Evolutionary conservation across 2,329 filamentous ascomycete genomes (phyloP), one percentile per base, ranked within the genome.

Genomic region (Ophiostoma sp.): DNA sequence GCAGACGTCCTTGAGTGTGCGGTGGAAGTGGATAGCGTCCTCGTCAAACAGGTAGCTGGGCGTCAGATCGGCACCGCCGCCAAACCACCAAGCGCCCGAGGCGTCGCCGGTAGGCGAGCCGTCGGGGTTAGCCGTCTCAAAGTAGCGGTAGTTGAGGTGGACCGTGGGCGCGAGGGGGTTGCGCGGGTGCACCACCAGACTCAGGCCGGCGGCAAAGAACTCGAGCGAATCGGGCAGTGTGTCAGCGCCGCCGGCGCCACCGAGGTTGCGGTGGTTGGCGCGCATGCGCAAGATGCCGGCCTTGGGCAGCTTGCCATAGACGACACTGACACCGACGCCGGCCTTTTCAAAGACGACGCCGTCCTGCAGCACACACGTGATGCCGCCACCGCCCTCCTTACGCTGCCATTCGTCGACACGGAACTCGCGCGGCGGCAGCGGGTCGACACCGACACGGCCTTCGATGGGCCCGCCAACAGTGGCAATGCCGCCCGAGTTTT

Each of bases 161-260:
- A 99, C 95, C 0, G 95, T 99, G 0, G 95, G 95, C 8, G 94
- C 94, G 90, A 97, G 96, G 67, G 95, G 95, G 80, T 99, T 99
- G 76, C 88, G 86, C 1, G 95, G 95, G 79, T 99, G 95, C 68
- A 98, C 83, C 35, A 99, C 94, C 79, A 99, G 86, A 77, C 93
- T 97, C 69, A 99, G 83, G 5, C 95, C 95, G 1, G 94, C 91
- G 27, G 94, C 95, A 79, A 98, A 99, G 86, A 98, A 99, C 76
- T 94, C 92, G 72, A 99, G 84, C 62, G 89, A 91, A 67, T 97
- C 90, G 54, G 95, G 79, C 52, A 78, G 71, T 20, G 39, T 31
- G 54, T 64, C 70, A 39, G 76, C 88, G 73, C 89, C 86, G 52
- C 90, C 84, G 60, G 13, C 52, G 39, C 72, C 72, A 71, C 88